These are phyloP conservation scores for Blastocystis hominis DNA, from an alignment of 352 stramenopile species.

Conservation along the genomic window DNA sequence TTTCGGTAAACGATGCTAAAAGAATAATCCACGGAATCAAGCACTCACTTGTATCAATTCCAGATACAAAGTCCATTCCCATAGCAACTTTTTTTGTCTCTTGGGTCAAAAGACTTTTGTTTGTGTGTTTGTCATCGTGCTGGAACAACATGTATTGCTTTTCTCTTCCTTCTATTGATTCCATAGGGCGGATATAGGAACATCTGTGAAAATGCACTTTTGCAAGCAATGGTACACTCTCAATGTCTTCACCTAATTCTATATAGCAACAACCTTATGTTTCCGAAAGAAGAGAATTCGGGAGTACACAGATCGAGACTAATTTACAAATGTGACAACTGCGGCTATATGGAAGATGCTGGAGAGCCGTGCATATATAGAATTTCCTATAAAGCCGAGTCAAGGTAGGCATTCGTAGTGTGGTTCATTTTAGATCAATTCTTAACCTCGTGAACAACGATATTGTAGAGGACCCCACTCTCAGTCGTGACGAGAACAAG, in stretches of 20 bases:
- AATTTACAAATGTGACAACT: slow-evolving; percentile 32
- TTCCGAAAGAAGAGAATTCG: not conserved
- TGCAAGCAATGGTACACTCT: slow-evolving; percentile 37
- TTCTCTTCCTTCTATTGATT: not conserved
- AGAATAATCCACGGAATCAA: not conserved
- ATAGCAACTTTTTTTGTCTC: not conserved
- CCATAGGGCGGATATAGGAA: not conserved
- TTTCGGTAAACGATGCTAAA: not conserved
- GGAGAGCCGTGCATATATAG: slow-evolving; percentile 31
- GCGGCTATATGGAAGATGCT: slow-evolving; percentile 26
- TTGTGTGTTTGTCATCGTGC: not conserved
- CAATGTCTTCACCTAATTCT: not conserved
- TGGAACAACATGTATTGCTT: not conserved
- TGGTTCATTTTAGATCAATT: slow-evolving; percentile 15
- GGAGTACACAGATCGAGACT: slow-evolving; percentile 24
- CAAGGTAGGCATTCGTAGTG: not conserved
- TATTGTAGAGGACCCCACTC: slow-evolving; percentile 47
- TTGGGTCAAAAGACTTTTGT: not conserved
- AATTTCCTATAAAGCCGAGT: slow-evolving; percentile 48
- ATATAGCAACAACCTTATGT: slow-evolving; percentile 48
- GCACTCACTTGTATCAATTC: not conserved
- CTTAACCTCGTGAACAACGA: slow-evolving; percentile 46
- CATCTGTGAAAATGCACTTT: slow-evolving; percentile 50
- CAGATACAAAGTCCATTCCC: not conserved
- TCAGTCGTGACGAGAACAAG: slow-evolving; percentile 45